phyloP scores from a whole-genome alignment of 768 basidiomycete species.

The Russula sp. region DNA sequence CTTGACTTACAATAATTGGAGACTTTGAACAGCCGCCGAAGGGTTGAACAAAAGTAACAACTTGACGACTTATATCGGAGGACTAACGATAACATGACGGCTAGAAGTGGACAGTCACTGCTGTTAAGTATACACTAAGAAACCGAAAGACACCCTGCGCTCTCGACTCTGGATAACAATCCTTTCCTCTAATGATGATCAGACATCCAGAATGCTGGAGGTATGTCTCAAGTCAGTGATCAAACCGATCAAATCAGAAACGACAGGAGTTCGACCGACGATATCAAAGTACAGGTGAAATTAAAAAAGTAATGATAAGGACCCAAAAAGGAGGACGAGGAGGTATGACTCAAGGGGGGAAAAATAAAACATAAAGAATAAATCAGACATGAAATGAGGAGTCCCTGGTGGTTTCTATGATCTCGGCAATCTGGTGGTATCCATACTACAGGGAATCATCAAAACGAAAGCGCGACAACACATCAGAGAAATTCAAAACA shows the following conservation, averaged over 20 bases:
- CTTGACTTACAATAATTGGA: too few species aligned
- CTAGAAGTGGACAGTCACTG: neutral
- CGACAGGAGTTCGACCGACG: neutral
- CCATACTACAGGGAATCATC: slow-evolving; percentile 17
- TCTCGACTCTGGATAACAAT: neutral
- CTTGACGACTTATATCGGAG: neutral
- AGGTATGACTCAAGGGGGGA: neutral
- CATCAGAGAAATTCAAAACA: neutral
- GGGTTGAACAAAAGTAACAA: neutral
- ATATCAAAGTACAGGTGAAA: neutral
- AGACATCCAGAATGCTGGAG: neutral
- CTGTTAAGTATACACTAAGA: neutral
- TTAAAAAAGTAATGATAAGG: neutral
- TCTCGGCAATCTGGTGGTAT: slow-evolving; percentile 14
- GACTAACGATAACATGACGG: neutral
- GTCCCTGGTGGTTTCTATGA: slow-evolving; percentile 13
- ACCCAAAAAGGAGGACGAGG: neutral
- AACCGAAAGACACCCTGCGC: neutral
- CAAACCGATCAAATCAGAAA: neutral
- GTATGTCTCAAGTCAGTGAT: neutral
- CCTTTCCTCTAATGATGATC: neutral
- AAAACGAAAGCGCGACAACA: slow-evolving; percentile 7
- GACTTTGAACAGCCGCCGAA: too few species aligned
- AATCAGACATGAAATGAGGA: slow-evolving; percentile 4
- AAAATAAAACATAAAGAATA: neutral